A percentile compares a stretch with the other conserved stretches of the same genome.
Evolutionary conservation across 2,329 filamentous ascomycete species (phyloP).

Genomic region (Domatiomyces catenatus): DNA sequence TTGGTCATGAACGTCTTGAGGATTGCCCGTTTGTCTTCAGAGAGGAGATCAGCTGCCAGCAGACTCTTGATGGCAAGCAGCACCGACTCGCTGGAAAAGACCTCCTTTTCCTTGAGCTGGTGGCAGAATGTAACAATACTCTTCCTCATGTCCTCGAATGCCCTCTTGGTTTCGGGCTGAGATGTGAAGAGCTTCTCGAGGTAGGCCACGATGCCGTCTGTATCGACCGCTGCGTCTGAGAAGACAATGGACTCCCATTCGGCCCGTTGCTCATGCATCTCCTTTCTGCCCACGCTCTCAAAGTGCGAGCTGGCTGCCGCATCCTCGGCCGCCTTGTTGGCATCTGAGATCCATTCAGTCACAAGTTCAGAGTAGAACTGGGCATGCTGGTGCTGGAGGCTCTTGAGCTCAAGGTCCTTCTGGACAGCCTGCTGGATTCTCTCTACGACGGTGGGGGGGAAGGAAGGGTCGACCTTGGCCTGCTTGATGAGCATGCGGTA

Average conservation of each 20-base stretch:
- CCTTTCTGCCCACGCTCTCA: constrained; percentile 36
- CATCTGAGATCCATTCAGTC: constrained; percentile 36
- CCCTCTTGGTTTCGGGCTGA: constrained; percentile 26
- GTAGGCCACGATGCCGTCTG: constrained; percentile 32
- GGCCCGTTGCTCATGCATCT: constrained; percentile 38
- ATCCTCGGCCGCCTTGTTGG: constrained; percentile 13
- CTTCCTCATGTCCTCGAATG: constrained; percentile 29
- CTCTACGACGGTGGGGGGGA: constrained; percentile 32
- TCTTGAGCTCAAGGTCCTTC: constrained; percentile 33
- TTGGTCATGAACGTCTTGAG: constrained; percentile 38
- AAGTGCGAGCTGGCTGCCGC: constrained; percentile 22
- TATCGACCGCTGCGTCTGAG: constrained; percentile 31
- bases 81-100: constrained; percentile 30
- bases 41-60: constrained; percentile 35
- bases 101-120: constrained; percentile 18
- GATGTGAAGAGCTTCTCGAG: constrained; percentile 36
- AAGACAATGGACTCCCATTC: constrained; percentile 45
- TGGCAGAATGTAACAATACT: constrained; percentile 26
- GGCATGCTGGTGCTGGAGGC: constrained; percentile 41
- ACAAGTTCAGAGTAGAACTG: constrained; percentile 41
- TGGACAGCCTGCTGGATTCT: constrained; percentile 36
- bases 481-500: constrained; percentile 40
- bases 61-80: constrained; percentile 35
- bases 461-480: constrained; percentile 37
- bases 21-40: constrained; percentile 35